Conservation (phyloP, 768 basidiomycete species). For the Termitomyces sp. region DNA sequence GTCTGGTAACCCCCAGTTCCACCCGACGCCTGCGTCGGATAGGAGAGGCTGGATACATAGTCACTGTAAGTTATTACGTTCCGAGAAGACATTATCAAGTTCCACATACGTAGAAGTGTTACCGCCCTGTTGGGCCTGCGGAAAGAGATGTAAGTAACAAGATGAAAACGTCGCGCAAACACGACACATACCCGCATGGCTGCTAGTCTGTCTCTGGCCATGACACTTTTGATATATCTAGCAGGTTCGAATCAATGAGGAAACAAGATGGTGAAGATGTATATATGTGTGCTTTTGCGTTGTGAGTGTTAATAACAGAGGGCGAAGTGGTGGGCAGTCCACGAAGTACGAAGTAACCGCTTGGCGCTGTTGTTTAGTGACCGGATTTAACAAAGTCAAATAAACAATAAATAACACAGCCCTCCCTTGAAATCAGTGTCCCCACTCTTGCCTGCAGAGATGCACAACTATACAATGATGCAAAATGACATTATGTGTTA, state of each 20-base stretch:
- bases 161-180: neutral
- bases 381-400: constrained; percentile 12
- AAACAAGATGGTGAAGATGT: constrained; percentile 10
- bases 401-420: constrained; percentile 16
- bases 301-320: constrained; percentile 3
- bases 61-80: constrained; percentile 7
- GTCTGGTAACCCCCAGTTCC: constrained; percentile 38
- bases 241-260: constrained; percentile 15
- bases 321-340: constrained; percentile 13
- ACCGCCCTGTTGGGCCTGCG: constrained; percentile 64
- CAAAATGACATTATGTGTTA: neutral
- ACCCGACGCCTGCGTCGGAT: constrained; percentile 63
- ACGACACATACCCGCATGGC: constrained; percentile 64
- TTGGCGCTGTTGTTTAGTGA: constrained; percentile 10
- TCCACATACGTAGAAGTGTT: constrained; percentile 41
- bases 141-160: constrained; percentile 1
- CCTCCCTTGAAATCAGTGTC: neutral
- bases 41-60: constrained; percentile 43
- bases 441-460: neutral
- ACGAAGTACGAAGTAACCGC: constrained; percentile 8
- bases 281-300: constrained; percentile 7
- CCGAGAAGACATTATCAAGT: neutral
- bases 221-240: constrained; percentile 26
- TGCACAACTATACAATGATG: neutral
- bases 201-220: constrained; percentile 91